phyloP scores from a whole-genome alignment of 2,329 filamentous ascomycete species.

The Cytospora piceicola region DNA sequence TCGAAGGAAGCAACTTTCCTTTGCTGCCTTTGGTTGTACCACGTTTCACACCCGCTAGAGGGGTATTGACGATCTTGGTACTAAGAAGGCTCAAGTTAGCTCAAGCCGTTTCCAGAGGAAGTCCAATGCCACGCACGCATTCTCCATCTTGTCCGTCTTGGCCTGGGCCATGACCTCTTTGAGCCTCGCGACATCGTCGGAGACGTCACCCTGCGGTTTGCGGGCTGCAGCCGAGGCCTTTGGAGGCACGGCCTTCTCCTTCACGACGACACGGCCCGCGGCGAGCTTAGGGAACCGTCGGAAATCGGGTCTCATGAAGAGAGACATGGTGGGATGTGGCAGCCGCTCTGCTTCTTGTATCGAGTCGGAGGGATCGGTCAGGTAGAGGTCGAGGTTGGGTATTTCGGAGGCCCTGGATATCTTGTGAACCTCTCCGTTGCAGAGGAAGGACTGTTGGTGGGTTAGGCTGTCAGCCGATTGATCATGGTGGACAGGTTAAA shows the following conservation, averaged over 20 bases:
- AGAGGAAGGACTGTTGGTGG: conserved; percentile 54
- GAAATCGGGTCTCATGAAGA: conserved; percentile 50
- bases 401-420: conserved; percentile 47
- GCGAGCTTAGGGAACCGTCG: conserved; percentile 26
- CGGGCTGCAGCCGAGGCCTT: conserved; percentile 33
- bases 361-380: conserved; percentile 55
- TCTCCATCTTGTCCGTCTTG: conserved; percentile 50
- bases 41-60: conserved; percentile 35
- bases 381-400: conserved; percentile 60
- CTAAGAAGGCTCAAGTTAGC: conserved; percentile 42
- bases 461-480: conserved; percentile 18
- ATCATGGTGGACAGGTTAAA: background rate
- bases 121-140: conserved; percentile 43
- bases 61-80: conserved; percentile 43
- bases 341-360: conserved; percentile 52
- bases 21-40: conserved; percentile 34
- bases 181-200: conserved; percentile 53
- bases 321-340: conserved; percentile 53
- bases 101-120: conserved; percentile 28
- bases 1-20: conserved; percentile 37
- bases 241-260: conserved; percentile 29
- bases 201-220: conserved; percentile 42
- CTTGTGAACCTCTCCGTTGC: conserved; percentile 40
- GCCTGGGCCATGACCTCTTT: conserved; percentile 49
- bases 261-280: conserved; percentile 31